Evolutionary conservation across 2,329 filamentous ascomycete species (phyloP).

Genomic region (Colletotrichum plurivorum): DNA sequence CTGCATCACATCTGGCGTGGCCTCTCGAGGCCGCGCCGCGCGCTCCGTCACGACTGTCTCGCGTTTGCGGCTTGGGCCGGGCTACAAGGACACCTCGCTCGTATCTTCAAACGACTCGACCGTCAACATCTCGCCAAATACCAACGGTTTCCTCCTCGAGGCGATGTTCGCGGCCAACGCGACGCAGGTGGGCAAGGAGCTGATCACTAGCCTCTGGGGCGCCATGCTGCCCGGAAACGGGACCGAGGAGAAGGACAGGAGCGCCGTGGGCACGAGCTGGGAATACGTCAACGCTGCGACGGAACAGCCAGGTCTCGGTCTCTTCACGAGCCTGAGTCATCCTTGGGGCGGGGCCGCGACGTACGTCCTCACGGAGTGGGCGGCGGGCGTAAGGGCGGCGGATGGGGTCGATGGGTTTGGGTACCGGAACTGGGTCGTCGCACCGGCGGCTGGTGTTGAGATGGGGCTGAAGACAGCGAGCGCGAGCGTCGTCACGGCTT

Average conservation of each 20-base stretch:
- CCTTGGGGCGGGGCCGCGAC: conserved; percentile 62
- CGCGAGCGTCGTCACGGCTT: conserved; percentile 46
- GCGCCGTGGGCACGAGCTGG: conserved; percentile 58
- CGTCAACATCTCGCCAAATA: conserved; percentile 61
- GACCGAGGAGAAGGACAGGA: conserved; percentile 39
- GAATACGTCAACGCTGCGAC: conserved; percentile 57
- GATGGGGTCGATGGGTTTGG: conserved; percentile 41
- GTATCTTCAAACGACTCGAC: conserved; percentile 45
- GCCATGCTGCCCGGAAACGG: conserved; percentile 55
- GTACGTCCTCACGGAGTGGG: conserved; percentile 57
- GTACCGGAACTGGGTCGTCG: conserved; percentile 46
- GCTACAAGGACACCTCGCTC: conserved; percentile 42
- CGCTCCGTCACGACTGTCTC: conserved; percentile 35
- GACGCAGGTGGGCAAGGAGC: conserved; percentile 44
- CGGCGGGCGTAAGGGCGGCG: conserved; percentile 45
- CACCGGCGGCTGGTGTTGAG: conserved; percentile 44
- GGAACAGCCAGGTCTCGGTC: conserved; percentile 54
- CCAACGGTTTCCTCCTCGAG: conserved; percentile 58
- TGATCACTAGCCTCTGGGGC: conserved; percentile 57
- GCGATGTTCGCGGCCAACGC: conserved; percentile 50
- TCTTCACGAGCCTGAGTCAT: conserved; percentile 59
- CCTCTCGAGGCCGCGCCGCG: conserved; percentile 14
- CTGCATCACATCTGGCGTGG: conserved; percentile 43
- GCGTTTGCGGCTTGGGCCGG: conserved; percentile 35
- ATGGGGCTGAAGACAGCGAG: conserved; percentile 47